Conservation (phyloP, 257 asterid species). For the Rauvolfia tetraphylla region DNA sequence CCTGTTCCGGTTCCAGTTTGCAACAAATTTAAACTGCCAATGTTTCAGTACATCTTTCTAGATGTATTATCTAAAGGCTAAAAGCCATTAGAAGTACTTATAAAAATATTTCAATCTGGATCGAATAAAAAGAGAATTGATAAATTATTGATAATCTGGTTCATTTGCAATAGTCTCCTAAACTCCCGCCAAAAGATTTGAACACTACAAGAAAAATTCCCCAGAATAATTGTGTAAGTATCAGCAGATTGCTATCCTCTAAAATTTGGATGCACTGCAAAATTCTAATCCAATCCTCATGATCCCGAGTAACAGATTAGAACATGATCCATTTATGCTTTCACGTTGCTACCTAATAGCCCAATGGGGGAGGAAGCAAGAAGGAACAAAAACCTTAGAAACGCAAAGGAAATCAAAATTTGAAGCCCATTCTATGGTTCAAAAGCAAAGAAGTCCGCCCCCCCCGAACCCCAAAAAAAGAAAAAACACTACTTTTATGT, state of each 20-base stretch:
- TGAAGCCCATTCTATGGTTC: background rate
- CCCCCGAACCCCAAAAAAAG: background rate
- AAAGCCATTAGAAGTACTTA: background rate
- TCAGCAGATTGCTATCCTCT: background rate
- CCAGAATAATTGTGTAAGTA: background rate
- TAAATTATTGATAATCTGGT: background rate
- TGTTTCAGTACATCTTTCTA: background rate
- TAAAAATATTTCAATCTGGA: background rate
- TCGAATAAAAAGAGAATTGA: background rate
- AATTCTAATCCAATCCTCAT: background rate
- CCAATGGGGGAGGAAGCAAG: background rate
- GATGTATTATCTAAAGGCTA: background rate
- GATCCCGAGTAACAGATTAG: background rate
- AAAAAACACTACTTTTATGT: background rate
- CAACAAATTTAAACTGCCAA: background rate
- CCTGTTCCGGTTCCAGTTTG: background rate
- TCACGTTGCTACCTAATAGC: background rate
- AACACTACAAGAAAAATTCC: background rate
- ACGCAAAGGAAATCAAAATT: background rate
- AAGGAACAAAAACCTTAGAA: background rate
- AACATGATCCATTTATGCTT: background rate
- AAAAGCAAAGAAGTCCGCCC: background rate
- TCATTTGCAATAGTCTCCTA: background rate
- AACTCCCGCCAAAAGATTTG: background rate
- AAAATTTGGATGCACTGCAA: background rate